Conservation (phyloP, 2,329 filamentous ascomycete species). For the Paracoccidioides lutzii region DNA sequence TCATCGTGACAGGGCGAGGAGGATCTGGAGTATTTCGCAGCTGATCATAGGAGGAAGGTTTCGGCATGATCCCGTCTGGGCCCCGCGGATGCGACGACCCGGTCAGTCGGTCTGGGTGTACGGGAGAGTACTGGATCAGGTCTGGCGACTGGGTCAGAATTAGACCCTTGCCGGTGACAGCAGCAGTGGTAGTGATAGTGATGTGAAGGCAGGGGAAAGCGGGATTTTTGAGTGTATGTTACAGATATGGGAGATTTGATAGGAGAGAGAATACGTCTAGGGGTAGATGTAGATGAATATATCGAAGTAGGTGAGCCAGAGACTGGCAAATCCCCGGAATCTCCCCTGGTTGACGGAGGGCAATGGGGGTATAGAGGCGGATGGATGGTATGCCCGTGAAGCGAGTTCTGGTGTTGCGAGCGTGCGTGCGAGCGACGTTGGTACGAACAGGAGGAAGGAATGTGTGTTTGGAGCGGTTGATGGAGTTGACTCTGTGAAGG, state of each 20-base stretch:
- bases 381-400: neutral
- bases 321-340: neutral
- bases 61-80: neutral
- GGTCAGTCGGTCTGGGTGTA: neutral
- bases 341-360: neutral
- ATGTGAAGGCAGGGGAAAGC: constrained; percentile 1
- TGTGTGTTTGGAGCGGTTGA: neutral
- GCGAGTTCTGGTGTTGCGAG: neutral
- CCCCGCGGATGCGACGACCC: constrained; percentile 1
- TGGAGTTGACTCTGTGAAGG: neutral
- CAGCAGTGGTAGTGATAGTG: neutral
- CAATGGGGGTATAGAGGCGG: neutral
- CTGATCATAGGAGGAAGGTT: constrained; percentile 11
- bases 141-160: neutral
- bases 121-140: neutral
- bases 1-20: constrained; percentile 9
- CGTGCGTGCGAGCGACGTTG: constrained; percentile 15
- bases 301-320: neutral
- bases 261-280: neutral
- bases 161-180: neutral
- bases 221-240: neutral
- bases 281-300: neutral
- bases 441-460: neutral
- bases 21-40: constrained; percentile 18
- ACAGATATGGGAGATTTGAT: neutral